Conservation (phyloP, 441 rosid species). For the Erodium chrysanthum region DNA sequence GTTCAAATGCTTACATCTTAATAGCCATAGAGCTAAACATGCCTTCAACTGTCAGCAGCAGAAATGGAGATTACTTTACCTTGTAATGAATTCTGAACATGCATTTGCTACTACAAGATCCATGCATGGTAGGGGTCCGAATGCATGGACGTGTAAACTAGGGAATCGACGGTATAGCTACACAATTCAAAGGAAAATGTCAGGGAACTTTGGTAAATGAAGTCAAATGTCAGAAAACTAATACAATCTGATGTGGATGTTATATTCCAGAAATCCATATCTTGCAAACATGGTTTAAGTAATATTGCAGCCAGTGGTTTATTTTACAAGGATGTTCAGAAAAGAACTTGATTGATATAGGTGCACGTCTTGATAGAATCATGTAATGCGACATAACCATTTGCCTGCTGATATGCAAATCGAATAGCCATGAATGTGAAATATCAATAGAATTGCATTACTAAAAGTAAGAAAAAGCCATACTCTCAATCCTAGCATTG, state of each 20-base stretch:
- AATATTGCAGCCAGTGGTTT: background rate
- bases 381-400: background rate
- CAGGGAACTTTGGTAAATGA: background rate
- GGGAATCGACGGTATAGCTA: constrained; percentile 58
- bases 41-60: constrained; percentile 15
- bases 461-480: constrained; percentile 18
- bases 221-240: background rate
- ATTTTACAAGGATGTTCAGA: background rate
- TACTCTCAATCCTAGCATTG: constrained; percentile 74
- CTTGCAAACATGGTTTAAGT: background rate
- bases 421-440: background rate
- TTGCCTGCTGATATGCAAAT: background rate
- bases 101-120: constrained; percentile 63
- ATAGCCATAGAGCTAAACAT: constrained; percentile 13
- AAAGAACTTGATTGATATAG: background rate
- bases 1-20: constrained; percentile 22
- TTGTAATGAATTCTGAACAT: constrained; percentile 73
- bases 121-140: constrained; percentile 79
- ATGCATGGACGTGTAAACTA: constrained; percentile 58
- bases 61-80: constrained; percentile 33
- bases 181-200: constrained; percentile 4
- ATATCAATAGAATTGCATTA: no score
- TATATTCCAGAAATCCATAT: background rate
- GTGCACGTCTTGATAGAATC: background rate
- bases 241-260: background rate